A percentile compares a stretch with the other conserved stretches of the same genome.
Conservation (phyloP, 768 basidiomycete genomes). For the Boletus pseudo-olivaceus region DNA sequence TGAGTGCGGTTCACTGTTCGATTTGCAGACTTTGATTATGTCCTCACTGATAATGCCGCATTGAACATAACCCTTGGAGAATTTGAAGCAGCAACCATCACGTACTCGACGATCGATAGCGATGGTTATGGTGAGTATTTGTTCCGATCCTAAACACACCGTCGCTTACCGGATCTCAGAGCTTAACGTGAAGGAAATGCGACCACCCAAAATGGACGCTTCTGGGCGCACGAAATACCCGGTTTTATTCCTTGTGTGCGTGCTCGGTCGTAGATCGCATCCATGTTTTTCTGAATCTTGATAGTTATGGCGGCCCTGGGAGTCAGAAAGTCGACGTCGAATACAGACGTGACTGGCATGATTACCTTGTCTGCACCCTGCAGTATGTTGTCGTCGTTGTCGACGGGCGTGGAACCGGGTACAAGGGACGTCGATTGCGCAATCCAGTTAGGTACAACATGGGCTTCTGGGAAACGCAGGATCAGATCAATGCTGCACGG, state of each 20-base stretch:
- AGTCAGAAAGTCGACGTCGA: constrained; percentile 72
- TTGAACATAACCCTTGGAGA: constrained; percentile 61
- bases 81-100: constrained; percentile 70
- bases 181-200: constrained; percentile 85
- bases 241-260: constrained; percentile 82
- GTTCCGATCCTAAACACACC: constrained; percentile 13
- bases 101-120: constrained; percentile 67
- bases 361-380: constrained; percentile 76
- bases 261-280: neutral
- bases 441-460: constrained; percentile 88
- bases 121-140: constrained; percentile 69
- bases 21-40: constrained; percentile 53
- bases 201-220: constrained; percentile 90
- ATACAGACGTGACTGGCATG: constrained; percentile 79
- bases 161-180: constrained; percentile 44
- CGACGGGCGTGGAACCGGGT: constrained; percentile 94
- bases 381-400: constrained; percentile 85
- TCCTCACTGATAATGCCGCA: constrained; percentile 66
- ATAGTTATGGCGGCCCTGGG: constrained; percentile 85
- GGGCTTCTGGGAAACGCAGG: constrained; percentile 83
- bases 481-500: constrained; percentile 89
- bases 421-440: constrained; percentile 77
- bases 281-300: constrained; percentile 7
- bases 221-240: constrained; percentile 96
- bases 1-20: neutral